Percentiles rank a stretch among this genome's conserved stretches.
phyloP scores from a whole-genome alignment of 768 basidiomycete species.

The Boletus pseudopeckii region DNA sequence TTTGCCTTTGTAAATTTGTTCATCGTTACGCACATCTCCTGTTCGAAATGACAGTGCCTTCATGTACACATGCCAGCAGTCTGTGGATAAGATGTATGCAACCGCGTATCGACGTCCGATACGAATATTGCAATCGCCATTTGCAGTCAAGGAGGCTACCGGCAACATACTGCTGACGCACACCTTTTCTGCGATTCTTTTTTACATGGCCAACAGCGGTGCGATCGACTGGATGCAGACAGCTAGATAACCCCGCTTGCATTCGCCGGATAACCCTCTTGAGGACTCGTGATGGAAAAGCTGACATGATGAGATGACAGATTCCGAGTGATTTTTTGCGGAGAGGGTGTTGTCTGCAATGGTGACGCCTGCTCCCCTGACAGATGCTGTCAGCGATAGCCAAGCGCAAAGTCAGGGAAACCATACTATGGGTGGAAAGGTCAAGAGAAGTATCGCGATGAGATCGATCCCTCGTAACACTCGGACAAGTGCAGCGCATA shows the following conservation, averaged over 20 bases:
- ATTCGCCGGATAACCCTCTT: constrained; percentile 20
- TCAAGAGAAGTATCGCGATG: constrained; percentile 48
- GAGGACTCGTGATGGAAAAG: constrained; percentile 15
- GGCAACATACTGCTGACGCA: too few species aligned
- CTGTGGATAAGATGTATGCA: too few species aligned
- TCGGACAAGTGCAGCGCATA: constrained; percentile 49
- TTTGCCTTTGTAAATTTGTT: too few species aligned
- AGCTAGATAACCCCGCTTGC: constrained; percentile 10
- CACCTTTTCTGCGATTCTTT: too few species aligned
- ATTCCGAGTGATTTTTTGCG: constrained; percentile 13
- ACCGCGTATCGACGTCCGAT: too few species aligned
- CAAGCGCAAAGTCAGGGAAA: neutral
- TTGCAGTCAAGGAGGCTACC: too few species aligned
- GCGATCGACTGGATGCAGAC: too few species aligned
- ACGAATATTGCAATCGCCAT: too few species aligned
- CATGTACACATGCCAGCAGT: too few species aligned
- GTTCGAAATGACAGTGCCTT: too few species aligned
- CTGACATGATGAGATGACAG: constrained; percentile 8
- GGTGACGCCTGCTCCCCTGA: constrained; percentile 22
- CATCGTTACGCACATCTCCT: too few species aligned
- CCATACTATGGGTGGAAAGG: constrained; percentile 52
- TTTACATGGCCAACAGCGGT: too few species aligned
- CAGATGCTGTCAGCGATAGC: constrained; percentile 7
- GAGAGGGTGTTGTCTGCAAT: constrained; percentile 26
- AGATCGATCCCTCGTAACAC: constrained; percentile 36